These are phyloP conservation scores for Tolypocladium inflatum DNA, from an alignment of 2,329 filamentous ascomycete genomes.

Conservation along the genomic window DNA sequence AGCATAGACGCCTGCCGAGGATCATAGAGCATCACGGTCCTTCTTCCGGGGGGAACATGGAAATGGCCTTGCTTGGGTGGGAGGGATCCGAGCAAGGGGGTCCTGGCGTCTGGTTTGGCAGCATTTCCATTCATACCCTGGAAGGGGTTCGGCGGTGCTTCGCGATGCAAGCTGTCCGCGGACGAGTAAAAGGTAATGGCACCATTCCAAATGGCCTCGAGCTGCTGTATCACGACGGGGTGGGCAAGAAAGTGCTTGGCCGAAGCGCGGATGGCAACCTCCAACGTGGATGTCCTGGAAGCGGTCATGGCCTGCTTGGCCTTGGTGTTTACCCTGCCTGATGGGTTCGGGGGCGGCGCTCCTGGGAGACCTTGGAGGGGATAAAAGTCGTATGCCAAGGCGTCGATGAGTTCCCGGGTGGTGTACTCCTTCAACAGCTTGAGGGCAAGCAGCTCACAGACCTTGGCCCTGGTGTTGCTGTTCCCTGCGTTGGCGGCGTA, in stretches of 20 bases:
- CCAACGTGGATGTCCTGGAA: constrained; percentile 78
- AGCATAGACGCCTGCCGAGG: constrained; percentile 83
- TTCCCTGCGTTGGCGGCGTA: constrained; percentile 78
- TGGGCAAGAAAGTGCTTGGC: constrained; percentile 90
- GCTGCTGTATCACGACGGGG: constrained; percentile 81
- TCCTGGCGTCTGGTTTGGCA: constrained; percentile 33
- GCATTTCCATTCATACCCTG: constrained; percentile 14
- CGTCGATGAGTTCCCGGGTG: constrained; percentile 85
- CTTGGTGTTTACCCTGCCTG: constrained; percentile 23
- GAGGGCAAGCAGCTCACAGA: constrained; percentile 85
- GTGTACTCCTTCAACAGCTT: constrained; percentile 83
- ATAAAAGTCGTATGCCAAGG: constrained; percentile 89
- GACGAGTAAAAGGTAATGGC: constrained; percentile 90
- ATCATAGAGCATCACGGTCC: constrained; percentile 81
- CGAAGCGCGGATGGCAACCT: constrained; percentile 86
- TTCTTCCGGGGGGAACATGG: constrained; percentile 40
- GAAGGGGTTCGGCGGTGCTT: constrained; percentile 14
- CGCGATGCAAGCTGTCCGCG: constrained; percentile 74
- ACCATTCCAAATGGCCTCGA: constrained; percentile 96
- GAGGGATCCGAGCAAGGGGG: constrained; percentile 37
- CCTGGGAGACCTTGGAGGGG: constrained; percentile 72
- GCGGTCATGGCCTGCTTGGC: constrained; percentile 43
- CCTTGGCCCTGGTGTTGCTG: constrained; percentile 73
- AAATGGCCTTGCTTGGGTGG: constrained; percentile 19
- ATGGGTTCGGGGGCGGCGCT: constrained; percentile 24